A percentile compares a stretch with the other conserved stretches of the same genome.
These are phyloP conservation scores for Aspergillus hortae DNA, from an alignment of 2,329 filamentous ascomycete genomes.

Conservation along the genomic window DNA sequence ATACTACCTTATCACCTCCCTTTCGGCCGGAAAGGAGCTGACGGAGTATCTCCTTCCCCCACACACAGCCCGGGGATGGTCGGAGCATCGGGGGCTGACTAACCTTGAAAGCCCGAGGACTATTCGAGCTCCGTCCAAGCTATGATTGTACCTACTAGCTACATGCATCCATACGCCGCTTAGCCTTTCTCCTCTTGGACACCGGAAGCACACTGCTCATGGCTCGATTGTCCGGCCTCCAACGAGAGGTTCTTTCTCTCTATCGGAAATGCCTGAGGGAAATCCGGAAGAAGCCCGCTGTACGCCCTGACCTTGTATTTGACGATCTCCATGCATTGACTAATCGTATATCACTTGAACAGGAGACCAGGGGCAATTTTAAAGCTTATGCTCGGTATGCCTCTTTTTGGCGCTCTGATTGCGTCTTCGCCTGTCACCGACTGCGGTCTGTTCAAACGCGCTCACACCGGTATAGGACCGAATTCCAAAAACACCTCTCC, in stretches of 20 bases:
- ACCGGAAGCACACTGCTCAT: slow-evolving; percentile 11
- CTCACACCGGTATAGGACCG: slow-evolving; percentile 49
- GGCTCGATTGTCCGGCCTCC: slow-evolving; percentile 72
- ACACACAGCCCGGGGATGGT: no score
- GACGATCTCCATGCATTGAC: neutral
- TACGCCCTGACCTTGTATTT: slow-evolving; percentile 36
- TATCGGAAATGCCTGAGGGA: slow-evolving; percentile 84
- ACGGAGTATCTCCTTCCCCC: no score
- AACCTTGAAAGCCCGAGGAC: no score
- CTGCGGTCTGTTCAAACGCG: slow-evolving; percentile 7
- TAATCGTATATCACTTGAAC: neutral
- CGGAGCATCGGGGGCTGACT: no score
- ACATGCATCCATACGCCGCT: no score
- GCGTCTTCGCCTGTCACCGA: neutral
- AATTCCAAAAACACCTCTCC: slow-evolving; percentile 68
- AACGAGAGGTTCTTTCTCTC: slow-evolving; percentile 79
- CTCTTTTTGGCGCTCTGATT: slow-evolving; percentile 1
- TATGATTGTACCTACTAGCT: no score
- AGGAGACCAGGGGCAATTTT: slow-evolving; percentile 43
- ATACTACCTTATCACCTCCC: no score
- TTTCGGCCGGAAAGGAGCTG: no score
- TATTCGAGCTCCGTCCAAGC: no score
- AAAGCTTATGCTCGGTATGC: slow-evolving; percentile 40
- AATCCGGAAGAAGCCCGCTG: slow-evolving; percentile 73
- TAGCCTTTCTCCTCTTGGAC: no score